These are phyloP conservation scores for Fragaria nilgerrensis DNA, from an alignment of 306 rosid species.

Conservation along the genomic window DNA sequence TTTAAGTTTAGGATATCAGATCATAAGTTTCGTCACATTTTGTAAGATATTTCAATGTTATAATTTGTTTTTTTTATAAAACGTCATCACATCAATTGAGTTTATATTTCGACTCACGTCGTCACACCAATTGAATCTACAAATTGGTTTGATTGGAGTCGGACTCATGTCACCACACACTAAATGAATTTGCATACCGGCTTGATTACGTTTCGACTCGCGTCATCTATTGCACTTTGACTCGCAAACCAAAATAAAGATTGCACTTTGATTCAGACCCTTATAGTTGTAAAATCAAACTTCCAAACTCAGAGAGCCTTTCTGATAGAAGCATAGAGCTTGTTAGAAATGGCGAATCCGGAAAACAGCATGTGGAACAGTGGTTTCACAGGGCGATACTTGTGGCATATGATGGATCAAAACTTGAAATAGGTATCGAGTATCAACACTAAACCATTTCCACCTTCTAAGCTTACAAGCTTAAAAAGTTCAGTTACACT, in stretches of 20 bases:
- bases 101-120: too few species aligned
- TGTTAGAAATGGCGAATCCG: too few species aligned
- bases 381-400: background rate
- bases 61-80: too few species aligned
- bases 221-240: background rate
- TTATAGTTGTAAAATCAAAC: background rate
- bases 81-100: too few species aligned
- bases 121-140: background rate
- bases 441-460: background rate
- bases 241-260: background rate
- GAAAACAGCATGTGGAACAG: background rate
- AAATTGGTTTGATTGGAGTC: rapidly evolving
- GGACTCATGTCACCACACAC: background rate
- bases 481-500: background rate
- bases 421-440: background rate
- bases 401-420: background rate
- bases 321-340: background rate
- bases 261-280: background rate
- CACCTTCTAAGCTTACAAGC: background rate
- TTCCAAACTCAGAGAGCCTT: background rate
- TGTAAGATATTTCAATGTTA: too few species aligned
- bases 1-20: too few species aligned
- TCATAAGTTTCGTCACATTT: too few species aligned
- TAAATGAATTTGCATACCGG: too few species aligned
- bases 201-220: too few species aligned